Evolutionary conservation across 2,329 filamentous ascomycete species (phyloP).

Genomic region (Paecilomyces niveus): DNA sequence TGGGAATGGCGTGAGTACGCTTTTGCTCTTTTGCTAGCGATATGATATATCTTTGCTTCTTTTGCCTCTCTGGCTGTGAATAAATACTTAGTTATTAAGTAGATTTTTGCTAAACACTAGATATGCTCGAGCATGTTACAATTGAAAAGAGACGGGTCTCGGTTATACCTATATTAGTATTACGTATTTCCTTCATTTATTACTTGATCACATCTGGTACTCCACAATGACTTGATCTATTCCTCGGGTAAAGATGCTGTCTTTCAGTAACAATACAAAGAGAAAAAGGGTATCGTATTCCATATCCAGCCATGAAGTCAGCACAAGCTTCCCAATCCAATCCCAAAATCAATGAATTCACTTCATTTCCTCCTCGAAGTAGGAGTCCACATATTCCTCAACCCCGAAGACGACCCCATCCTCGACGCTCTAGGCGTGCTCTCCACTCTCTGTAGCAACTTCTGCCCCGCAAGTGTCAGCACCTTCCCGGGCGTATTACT

Average conservation of each 20-base stretch:
- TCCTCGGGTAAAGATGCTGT: no score
- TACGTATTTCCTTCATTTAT: no score
- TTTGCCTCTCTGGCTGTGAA: not conserved
- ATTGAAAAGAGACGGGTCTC: no score
- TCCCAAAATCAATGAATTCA: not conserved
- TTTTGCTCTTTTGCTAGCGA: not conserved
- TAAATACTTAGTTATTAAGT: not conserved
- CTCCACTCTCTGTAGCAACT: conserved; percentile 32
- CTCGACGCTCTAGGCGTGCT: conserved; percentile 22
- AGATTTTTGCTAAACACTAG: no score
- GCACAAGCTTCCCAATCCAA: no score
- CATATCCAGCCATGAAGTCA: not conserved
- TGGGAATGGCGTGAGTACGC: not conserved
- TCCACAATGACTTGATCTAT: no score
- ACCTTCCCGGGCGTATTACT: conserved; percentile 20
- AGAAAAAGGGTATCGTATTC: not conserved
- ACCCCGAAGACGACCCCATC: conserved; percentile 9
- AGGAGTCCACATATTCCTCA: conserved; percentile 35
- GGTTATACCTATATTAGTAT: no score
- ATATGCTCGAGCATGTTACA: no score
- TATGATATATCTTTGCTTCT: not conserved
- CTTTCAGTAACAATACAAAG: not conserved
- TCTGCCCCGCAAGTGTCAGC: conserved; percentile 39
- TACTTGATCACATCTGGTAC: no score
- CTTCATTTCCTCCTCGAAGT: conserved; percentile 16